Percentiles rank a stretch among this genome's conserved stretches.
phyloP scores from a whole-genome alignment of 2,329 filamentous ascomycete species.

The Fusarium musae region DNA sequence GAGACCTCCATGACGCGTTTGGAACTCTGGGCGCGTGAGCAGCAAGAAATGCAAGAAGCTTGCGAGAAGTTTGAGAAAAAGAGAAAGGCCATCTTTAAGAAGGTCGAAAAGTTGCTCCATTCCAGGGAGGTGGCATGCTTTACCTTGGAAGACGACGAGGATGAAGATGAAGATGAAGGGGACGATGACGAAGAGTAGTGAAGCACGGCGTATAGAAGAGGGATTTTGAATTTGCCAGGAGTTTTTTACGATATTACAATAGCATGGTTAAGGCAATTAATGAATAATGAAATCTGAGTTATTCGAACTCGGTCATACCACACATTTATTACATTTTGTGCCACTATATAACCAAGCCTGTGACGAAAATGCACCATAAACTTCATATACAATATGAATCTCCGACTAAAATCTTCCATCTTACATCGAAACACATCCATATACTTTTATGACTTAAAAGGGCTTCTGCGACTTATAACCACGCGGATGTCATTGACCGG shows the following conservation, averaged over 20 bases:
- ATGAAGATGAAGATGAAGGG: not conserved
- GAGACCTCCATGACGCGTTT: not conserved
- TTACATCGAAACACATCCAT: not conserved
- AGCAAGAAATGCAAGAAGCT: not conserved
- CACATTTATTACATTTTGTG: not conserved
- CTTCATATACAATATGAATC: not conserved
- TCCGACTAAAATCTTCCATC: not conserved
- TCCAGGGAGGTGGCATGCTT: not conserved
- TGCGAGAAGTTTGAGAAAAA: not conserved
- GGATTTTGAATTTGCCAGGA: not conserved
- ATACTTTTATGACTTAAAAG: too few species aligned
- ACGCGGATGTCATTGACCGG: slow-evolving; percentile 29
- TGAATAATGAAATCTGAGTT: not conserved
- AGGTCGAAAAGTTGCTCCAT: not conserved
- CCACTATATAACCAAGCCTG: not conserved
- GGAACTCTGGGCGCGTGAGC: not conserved
- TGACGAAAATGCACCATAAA: too few species aligned
- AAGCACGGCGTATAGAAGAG: too few species aligned
- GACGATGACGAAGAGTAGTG: not conserved
- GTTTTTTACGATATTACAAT: not conserved
- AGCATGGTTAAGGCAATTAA: not conserved
- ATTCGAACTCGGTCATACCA: not conserved
- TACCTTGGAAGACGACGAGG: not conserved
- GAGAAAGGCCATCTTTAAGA: not conserved
- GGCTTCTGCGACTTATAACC: slow-evolving; percentile 24